Evolutionary conservation across 805 yeast genomes (phyloP).

Genomic region (Blastobotrys americana): DNA sequence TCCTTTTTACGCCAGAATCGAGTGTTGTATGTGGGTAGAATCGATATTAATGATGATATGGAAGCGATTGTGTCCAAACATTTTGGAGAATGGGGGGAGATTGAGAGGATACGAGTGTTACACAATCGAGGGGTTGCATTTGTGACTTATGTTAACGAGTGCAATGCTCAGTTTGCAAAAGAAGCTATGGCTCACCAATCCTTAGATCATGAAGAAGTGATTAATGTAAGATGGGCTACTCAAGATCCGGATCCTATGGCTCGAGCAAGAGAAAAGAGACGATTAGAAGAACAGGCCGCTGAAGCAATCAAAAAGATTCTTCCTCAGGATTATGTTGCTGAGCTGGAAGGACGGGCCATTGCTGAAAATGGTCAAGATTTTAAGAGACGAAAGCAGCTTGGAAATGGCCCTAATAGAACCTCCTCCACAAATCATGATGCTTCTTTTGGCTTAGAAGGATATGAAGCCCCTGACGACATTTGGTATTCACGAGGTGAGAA

Average conservation of each 20-base stretch:
- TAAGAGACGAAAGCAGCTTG: slow-evolving; percentile 26
- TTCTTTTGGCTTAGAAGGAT: slow-evolving; percentile 22
- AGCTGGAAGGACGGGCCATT: slow-evolving; percentile 26
- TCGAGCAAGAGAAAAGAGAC: slow-evolving; percentile 40
- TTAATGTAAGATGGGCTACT: slow-evolving; percentile 79
- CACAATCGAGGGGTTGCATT: slow-evolving; percentile 66
- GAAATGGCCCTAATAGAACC: slow-evolving; percentile 13
- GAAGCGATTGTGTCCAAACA: slow-evolving; percentile 38
- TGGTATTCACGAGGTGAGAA: slow-evolving; percentile 17
- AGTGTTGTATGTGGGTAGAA: slow-evolving; percentile 68
- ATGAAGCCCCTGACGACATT: slow-evolving; percentile 24
- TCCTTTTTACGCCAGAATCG: slow-evolving; percentile 61
- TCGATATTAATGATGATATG: slow-evolving; percentile 38
- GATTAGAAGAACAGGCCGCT: slow-evolving; percentile 46
- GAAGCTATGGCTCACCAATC: slow-evolving; percentile 90
- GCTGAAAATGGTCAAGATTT: slow-evolving; percentile 23
- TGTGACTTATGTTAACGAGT: slow-evolving; percentile 59
- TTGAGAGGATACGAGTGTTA: slow-evolving; percentile 59
- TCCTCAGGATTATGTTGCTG: slow-evolving; percentile 39
- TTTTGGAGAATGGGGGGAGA: slow-evolving; percentile 70
- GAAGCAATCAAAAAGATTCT: slow-evolving; percentile 36
- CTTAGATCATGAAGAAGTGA: slow-evolving; percentile 55
- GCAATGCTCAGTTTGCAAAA: slow-evolving; percentile 86
- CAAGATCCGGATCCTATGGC: slow-evolving; percentile 78
- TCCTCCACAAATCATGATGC: slow-evolving; percentile 8